Evolutionary conservation across 2,329 filamentous ascomycete species (phyloP).

Genomic region (Plenodomus biglobosus): DNA sequence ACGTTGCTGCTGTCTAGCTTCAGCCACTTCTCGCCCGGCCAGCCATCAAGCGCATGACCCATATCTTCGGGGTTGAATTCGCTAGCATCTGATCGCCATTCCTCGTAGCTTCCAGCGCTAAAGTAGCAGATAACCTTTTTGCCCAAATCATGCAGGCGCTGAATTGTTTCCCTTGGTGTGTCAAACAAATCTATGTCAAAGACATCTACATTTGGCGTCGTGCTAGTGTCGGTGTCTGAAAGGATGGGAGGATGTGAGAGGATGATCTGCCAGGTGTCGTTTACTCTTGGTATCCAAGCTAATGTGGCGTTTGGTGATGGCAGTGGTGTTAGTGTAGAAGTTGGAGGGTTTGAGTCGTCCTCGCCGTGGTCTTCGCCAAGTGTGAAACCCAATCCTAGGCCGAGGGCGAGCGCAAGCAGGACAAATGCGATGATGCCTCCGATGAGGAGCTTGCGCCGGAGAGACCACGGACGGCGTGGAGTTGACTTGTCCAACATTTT

Average conservation of each 20-base stretch:
- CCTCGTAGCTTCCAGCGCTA: constrained; percentile 69
- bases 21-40: constrained; percentile 69
- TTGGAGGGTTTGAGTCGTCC: constrained; percentile 21
- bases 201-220: constrained; percentile 55
- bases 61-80: constrained; percentile 59
- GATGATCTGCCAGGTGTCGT: constrained; percentile 64
- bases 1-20: constrained; percentile 60
- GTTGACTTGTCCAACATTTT: constrained; percentile 16
- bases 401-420: constrained; percentile 55
- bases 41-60: constrained; percentile 62
- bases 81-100: constrained; percentile 60
- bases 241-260: constrained; percentile 45
- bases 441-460: constrained; percentile 33
- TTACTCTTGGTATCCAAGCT: constrained; percentile 57
- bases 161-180: constrained; percentile 52
- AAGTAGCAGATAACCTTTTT: constrained; percentile 75
- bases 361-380: constrained; percentile 30
- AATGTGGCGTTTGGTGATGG: constrained; percentile 29
- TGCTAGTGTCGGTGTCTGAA: constrained; percentile 32
- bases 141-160: constrained; percentile 52
- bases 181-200: constrained; percentile 65
- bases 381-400: constrained; percentile 59
- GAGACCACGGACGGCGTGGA: constrained; percentile 16
- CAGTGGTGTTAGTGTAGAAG: constrained; percentile 27
- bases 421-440: constrained; percentile 19